Base-by-base conservation (phyloP, 306 rosid species). In the Quercus parvula region DNA sequence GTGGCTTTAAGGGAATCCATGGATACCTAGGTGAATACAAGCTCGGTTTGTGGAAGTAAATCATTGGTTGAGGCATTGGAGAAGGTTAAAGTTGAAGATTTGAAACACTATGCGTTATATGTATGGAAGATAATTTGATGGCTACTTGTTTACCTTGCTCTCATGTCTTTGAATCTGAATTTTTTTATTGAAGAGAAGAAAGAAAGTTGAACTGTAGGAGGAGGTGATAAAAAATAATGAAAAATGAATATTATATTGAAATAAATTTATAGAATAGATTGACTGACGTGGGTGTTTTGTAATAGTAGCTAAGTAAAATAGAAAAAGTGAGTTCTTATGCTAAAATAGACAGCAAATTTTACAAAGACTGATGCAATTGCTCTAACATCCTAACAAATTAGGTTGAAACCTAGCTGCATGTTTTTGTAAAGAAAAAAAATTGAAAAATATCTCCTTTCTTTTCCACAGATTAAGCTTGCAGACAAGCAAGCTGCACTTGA, bases 401-500 rank as follows among this genome's bases (percentile, higher is more conserved):
- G 33, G 71, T 63, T 12, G 27, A 63, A 15, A 64, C 12, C 5
- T 30, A 20, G 6, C 2, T 15, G 20, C 24, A 30, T 31, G 44
- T 38, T 64, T 33, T 31, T 14, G 52, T 5, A 68, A 35, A 68
- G 33, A 41, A 28, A 6, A 10, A 56, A n/a, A 31, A 35, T 41
- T 61, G 64, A 13, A 15, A 46, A 4, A 25, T 28, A 24, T 69
- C 58, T 22, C 14, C 19, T 7, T 78, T 71, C 51, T 46, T 35
- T 77, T 77, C 46, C 46, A 46, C 85, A 95, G 99, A 90, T 92
- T 81, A 92, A 87, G 85, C 98, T 95, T 76, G 99, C 99, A 66
- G 99, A 95, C 76, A 95, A 91, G 90, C 98, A 95, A 88, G 99
- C 99, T 80, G 91, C 92, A 15, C 85, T 95, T 76, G 99, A 95